These are phyloP conservation scores for Elsinoe fawcettii DNA, from an alignment of 2,329 filamentous ascomycete species.

Conservation along the genomic window DNA sequence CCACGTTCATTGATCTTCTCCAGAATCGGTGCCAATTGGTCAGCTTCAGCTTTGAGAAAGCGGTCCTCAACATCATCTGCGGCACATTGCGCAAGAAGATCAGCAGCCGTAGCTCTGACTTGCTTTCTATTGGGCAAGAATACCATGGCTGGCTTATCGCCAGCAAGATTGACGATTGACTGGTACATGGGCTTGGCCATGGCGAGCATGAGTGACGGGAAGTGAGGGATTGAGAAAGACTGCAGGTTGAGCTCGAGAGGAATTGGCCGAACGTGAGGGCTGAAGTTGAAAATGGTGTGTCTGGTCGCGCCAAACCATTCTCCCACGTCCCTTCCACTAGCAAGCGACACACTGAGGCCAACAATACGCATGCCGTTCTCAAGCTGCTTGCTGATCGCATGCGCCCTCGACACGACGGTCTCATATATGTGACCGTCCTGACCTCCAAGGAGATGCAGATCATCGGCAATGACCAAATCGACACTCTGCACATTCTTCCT, in stretches of 20 bases:
- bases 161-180: constrained; percentile 76
- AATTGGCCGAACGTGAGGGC: constrained; percentile 78
- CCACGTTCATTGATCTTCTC: constrained; percentile 78
- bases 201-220: constrained; percentile 94
- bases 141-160: constrained; percentile 76
- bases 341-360: constrained; percentile 81
- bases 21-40: constrained; percentile 75
- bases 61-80: constrained; percentile 88
- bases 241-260: constrained; percentile 92
- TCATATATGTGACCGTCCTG: constrained; percentile 86
- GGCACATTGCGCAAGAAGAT: constrained; percentile 78
- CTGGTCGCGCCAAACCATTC: constrained; percentile 98
- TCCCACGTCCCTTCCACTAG: constrained; percentile 87
- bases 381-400: constrained; percentile 84
- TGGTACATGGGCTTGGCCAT: constrained; percentile 95
- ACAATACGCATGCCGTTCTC: constrained; percentile 80
- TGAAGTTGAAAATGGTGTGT: constrained; percentile 98
- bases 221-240: constrained; percentile 91
- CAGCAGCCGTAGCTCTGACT: constrained; percentile 75
- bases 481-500: constrained; percentile 91
- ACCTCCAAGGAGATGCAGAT: constrained; percentile 86
- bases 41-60: constrained; percentile 76
- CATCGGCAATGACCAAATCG: constrained; percentile 86
- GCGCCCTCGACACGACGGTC: constrained; percentile 94
- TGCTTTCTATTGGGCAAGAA: constrained; percentile 95